Conservation (phyloP, 1,284 basidiomycete genomes). For the Austropuccinia psidii region DNA sequence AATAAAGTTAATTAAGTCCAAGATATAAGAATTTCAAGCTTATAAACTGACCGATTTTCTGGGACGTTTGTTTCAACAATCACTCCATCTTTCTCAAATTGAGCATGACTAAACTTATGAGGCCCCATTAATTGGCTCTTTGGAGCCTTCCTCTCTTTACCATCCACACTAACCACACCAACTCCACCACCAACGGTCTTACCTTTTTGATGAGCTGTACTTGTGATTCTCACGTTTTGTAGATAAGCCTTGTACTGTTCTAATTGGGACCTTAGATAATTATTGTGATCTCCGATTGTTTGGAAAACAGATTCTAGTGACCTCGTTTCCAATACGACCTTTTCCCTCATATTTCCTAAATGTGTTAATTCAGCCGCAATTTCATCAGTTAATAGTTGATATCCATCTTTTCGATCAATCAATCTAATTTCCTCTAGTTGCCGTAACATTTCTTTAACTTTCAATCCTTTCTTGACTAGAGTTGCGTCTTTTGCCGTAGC, state of each 20-base stretch:
- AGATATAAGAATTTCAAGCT: too few relatives aligned
- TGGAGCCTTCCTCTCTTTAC: conserved; percentile 91
- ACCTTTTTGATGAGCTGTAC: conserved; percentile 47
- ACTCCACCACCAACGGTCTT: conserved; percentile 82
- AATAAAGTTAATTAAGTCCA: not conserved
- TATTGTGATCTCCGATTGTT: conserved; percentile 98
- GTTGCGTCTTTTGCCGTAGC: conserved; percentile 94
- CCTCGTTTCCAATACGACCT: conserved; percentile 84
- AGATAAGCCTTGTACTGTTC: conserved; percentile 99
- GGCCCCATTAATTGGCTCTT: conserved; percentile 75
- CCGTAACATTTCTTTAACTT: conserved; percentile 96
- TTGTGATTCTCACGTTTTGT: conserved; percentile 86
- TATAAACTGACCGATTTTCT: conserved; percentile 83
- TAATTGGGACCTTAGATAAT: conserved; percentile 87
- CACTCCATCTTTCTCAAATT: conserved; percentile 98
- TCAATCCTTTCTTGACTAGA: conserved; percentile 91
- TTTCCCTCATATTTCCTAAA: conserved; percentile 90
- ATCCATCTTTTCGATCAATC: conserved; percentile 65
- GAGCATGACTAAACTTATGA: conserved; percentile 92
- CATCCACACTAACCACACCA: conserved; percentile 88
- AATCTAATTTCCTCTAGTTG: conserved; percentile 88
- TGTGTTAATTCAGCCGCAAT: conserved; percentile 89
- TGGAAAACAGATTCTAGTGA: conserved; percentile 93
- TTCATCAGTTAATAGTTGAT: conserved; percentile 93
- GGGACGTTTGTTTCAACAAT: conserved; percentile 98